Percentiles rank a stretch among this genome's conserved stretches.
These are phyloP conservation scores for Rhizopus stolonifer DNA, from an alignment of 371 early-diverging fungal genomes.

Conservation along the genomic window DNA sequence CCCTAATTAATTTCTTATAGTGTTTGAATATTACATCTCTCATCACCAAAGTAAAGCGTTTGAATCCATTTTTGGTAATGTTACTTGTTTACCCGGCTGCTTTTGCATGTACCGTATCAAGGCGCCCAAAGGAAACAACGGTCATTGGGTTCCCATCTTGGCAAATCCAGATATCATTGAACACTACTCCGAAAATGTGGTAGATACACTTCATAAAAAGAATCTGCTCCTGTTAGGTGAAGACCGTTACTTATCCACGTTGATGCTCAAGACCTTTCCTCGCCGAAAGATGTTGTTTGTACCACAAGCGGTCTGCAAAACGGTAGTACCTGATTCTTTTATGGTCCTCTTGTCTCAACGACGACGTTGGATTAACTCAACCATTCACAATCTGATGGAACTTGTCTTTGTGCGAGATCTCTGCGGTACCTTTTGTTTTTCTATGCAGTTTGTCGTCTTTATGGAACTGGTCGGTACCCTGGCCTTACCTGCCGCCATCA, in stretches of 20 bases:
- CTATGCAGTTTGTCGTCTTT: conserved; percentile 98
- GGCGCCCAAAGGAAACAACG: conserved; percentile 72
- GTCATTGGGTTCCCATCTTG: conserved; percentile 87
- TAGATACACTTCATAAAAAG: conserved; percentile 98
- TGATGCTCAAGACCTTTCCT: conserved; percentile 98
- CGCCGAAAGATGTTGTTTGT: conserved; percentile 97
- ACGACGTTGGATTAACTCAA: conserved; percentile 99
- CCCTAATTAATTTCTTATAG: background rate
- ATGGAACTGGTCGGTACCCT: conserved; percentile 98
- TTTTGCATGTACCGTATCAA: conserved; percentile 96
- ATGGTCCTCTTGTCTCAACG: conserved; percentile 95
- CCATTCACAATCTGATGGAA: conserved; percentile 97
- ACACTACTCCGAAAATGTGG: conserved; percentile 94
- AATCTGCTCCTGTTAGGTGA: conserved; percentile 97
- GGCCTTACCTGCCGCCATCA: conserved; percentile 96
- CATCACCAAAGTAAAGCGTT: conserved; percentile 94
- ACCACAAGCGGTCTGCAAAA: conserved; percentile 96
- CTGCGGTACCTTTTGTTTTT: conserved; percentile 98
- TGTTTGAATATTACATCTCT: conserved; percentile 76
- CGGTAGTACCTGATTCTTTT: conserved; percentile 95
- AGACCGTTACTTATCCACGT: conserved; percentile 97
- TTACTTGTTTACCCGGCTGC: conserved; percentile 96
- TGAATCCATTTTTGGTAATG: conserved; percentile 94
- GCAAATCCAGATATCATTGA: conserved; percentile 93
- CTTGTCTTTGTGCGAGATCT: conserved; percentile 92